Percentiles rank a stretch among this genome's conserved stretches.
These are phyloP conservation scores for Saraca asoca DNA, from an alignment of 331 rosid species.

Conservation along the genomic window DNA sequence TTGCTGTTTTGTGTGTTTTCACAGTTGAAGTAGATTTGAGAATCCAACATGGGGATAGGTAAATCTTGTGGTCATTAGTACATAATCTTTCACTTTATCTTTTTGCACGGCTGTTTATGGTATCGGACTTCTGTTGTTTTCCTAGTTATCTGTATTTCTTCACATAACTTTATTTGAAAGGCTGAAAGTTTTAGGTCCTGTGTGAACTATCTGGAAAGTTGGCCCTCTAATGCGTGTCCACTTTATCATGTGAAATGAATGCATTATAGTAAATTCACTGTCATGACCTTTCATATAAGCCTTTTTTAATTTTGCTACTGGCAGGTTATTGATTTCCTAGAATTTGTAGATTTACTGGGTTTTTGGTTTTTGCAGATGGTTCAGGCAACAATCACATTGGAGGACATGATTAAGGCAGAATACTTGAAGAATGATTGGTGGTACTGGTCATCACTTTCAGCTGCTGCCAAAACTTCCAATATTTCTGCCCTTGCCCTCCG, in stretches of 20 bases:
- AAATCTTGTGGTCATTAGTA: not conserved
- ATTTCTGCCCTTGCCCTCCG: slow-evolving; percentile 87
- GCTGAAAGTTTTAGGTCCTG: too few species aligned
- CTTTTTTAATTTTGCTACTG: too few species aligned
- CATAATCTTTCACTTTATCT: not conserved
- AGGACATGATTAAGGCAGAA: slow-evolving; percentile 90
- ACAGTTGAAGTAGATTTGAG: not conserved
- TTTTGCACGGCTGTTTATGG: not conserved
- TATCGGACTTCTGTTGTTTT: not conserved
- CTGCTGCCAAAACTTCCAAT: slow-evolving; percentile 85
- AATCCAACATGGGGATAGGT: not conserved
- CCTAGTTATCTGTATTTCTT: not conserved
- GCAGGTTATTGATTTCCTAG: not conserved
- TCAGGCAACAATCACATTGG: slow-evolving; percentile 82
- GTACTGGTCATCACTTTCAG: slow-evolving; percentile 99
- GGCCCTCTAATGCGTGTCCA: not conserved
- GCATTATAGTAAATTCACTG: not conserved
- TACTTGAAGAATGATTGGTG: slow-evolving; percentile 97
- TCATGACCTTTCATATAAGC: not conserved
- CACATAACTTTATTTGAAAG: not conserved
- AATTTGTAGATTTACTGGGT: slow-evolving; percentile 16
- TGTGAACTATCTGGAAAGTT: not conserved
- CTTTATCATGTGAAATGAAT: not conserved
- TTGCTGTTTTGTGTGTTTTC: slow-evolving; percentile 23
- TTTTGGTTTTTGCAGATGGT: slow-evolving; percentile 68